phyloP scores from a whole-genome alignment of 208 protist species.

The Trypanosoma cruzi region DNA sequence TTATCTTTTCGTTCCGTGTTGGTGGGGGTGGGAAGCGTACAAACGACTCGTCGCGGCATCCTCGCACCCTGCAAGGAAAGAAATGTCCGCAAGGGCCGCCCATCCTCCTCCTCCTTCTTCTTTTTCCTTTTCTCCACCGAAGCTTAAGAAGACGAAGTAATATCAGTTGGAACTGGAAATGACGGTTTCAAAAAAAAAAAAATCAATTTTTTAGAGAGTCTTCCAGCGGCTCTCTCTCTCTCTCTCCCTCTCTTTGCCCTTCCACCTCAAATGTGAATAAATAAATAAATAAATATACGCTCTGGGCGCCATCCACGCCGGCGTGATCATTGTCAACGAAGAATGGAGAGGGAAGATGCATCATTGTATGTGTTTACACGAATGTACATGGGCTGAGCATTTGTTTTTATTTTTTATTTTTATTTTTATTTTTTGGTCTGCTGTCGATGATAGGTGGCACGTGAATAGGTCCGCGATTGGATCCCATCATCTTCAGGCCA shows the following conservation, averaged over 20 bases:
- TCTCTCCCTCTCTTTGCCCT: too few species aligned
- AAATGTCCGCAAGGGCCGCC: background rate
- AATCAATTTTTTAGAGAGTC: too few species aligned
- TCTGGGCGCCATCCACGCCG: too few species aligned
- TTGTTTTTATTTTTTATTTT: background rate
- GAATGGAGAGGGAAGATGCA: background rate
- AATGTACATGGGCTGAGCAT: background rate
- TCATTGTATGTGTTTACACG: background rate
- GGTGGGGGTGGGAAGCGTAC: slow-evolving; percentile 54
- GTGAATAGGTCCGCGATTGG: background rate
- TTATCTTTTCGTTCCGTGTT: slow-evolving; percentile 55
- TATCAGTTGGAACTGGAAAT: too few species aligned
- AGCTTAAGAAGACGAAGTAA: background rate
- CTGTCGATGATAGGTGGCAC: background rate
- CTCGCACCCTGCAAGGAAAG: background rate
- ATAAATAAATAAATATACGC: too few species aligned
- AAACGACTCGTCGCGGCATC: slow-evolving; percentile 38
- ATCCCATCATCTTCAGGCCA: background rate
- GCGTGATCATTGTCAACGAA: background rate
- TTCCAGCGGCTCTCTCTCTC: too few species aligned
- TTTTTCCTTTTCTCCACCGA: too few species aligned
- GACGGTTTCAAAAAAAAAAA: too few species aligned
- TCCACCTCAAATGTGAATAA: too few species aligned
- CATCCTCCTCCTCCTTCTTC: background rate
- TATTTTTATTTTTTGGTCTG: slow-evolving; percentile 1